Evolutionary conservation across 441 rosid species (phyloP).

Genomic region (Melastoma candidum): DNA sequence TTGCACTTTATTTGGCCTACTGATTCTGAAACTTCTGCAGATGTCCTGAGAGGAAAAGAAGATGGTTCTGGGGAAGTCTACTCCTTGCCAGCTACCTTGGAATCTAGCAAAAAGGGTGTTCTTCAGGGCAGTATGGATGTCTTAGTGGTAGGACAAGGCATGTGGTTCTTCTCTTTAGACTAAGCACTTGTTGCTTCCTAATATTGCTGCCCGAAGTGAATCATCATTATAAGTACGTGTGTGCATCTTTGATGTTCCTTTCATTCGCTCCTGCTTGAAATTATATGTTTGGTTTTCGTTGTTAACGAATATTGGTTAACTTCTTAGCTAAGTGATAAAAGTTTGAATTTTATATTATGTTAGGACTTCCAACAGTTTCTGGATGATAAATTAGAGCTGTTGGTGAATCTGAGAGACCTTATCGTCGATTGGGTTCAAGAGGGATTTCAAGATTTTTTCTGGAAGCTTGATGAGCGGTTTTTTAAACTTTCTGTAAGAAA

Average conservation of each 20-base stretch:
- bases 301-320: too few relatives aligned
- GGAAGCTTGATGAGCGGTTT: constrained; percentile 54
- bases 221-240: too few relatives aligned
- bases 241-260: too few relatives aligned
- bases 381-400: constrained; percentile 50
- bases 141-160: constrained; percentile 48
- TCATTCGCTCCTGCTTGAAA: too few relatives aligned
- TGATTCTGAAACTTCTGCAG: constrained; percentile 35
- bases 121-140: constrained; percentile 85
- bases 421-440: constrained; percentile 77
- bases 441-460: constrained; percentile 89
- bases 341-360: constrained; percentile 2
- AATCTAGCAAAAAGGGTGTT: constrained; percentile 61
- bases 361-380: constrained; percentile 80
- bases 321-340: too few relatives aligned
- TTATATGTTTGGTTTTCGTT: too few relatives aligned
- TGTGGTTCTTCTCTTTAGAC: constrained; percentile 1
- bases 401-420: constrained; percentile 52
- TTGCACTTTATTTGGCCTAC: constrained; percentile 2
- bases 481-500: constrained; percentile 69
- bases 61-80: constrained; percentile 43
- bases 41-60: constrained; percentile 50
- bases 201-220: neutral
- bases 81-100: constrained; percentile 53
- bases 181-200: constrained; percentile 7